Percentiles rank a stretch among this genome's conserved stretches.
Conservation (phyloP, 169 alveolate species). For the Amoebophrya sp. region DNA sequence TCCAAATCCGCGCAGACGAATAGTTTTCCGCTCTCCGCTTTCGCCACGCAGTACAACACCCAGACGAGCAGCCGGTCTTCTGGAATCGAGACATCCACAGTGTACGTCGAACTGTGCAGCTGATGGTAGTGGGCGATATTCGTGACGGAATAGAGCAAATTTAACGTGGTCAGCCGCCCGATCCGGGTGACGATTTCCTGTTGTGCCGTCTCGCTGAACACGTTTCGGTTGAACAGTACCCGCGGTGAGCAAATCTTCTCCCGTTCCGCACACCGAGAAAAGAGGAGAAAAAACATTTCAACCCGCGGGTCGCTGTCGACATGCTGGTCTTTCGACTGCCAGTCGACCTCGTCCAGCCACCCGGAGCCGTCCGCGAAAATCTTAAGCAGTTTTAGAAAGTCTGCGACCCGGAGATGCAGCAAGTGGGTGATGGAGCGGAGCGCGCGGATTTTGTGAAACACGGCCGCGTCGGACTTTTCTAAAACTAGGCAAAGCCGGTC, state of each 20-base stretch:
- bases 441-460: not conserved
- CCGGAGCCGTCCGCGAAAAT: not conserved
- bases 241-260: not conserved
- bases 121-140: not conserved
- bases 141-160: not conserved
- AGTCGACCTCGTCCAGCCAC: not conserved
- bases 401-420: not conserved
- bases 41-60: not conserved
- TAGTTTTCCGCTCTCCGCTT: not conserved
- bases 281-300: not conserved
- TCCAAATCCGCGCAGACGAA: too few species aligned
- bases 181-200: not conserved
- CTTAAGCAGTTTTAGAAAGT: not conserved
- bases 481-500: not conserved
- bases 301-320: not conserved
- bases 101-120: not conserved
- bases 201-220: not conserved
- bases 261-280: not conserved
- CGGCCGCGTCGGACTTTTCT: not conserved
- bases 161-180: not conserved
- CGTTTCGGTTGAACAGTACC: not conserved
- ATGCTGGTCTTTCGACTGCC: too few species aligned
- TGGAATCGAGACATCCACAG: not conserved
- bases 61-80: not conserved
- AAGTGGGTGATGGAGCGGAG: not conserved